Evolutionary conservation across 2,329 filamentous ascomycete genomes (phyloP).

Genomic region (Phaeosphaeriaceae sp.): DNA sequence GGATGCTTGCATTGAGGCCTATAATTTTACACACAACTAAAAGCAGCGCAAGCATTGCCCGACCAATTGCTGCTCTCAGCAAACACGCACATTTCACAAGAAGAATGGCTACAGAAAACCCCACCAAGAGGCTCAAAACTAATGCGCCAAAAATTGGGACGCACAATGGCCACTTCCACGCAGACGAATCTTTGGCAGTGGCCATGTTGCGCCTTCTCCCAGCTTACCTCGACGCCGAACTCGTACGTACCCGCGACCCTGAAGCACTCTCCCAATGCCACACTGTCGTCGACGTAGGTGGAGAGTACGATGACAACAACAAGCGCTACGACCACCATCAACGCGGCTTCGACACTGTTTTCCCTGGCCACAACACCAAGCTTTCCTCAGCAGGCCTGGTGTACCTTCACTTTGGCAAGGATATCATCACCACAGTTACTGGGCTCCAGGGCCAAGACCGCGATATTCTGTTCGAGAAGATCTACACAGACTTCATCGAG

Average conservation of each 20-base stretch:
- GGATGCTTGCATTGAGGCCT: constrained; percentile 23
- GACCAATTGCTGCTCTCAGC: background rate
- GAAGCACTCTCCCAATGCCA: constrained; percentile 79
- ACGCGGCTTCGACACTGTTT: constrained; percentile 83
- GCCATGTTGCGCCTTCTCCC: constrained; percentile 93
- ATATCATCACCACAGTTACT: constrained; percentile 75
- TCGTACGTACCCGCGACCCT: constrained; percentile 88
- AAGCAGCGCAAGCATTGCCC: background rate
- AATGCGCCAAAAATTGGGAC: constrained; percentile 77
- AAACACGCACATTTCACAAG: constrained; percentile 1
- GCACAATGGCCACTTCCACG: constrained; percentile 98
- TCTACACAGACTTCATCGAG: constrained; percentile 94
- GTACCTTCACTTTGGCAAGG: constrained; percentile 91
- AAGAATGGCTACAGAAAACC: constrained; percentile 44
- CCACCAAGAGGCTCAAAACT: constrained; percentile 84
- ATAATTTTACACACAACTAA: constrained; percentile 2
- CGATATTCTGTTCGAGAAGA: constrained; percentile 78
- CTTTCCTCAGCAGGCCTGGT: constrained; percentile 93
- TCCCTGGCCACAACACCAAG: constrained; percentile 84
- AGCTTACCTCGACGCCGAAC: constrained; percentile 72
- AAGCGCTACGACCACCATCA: constrained; percentile 98
- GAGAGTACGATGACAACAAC: constrained; percentile 78
- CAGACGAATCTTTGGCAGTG: constrained; percentile 95
- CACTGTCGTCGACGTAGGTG: constrained; percentile 97
- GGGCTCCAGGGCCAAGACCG: constrained; percentile 70